Percentiles rank a stretch among this genome's conserved stretches.
These are phyloP conservation scores for Boletus rex-veris DNA, from an alignment of 768 basidiomycete genomes.

Conservation along the genomic window DNA sequence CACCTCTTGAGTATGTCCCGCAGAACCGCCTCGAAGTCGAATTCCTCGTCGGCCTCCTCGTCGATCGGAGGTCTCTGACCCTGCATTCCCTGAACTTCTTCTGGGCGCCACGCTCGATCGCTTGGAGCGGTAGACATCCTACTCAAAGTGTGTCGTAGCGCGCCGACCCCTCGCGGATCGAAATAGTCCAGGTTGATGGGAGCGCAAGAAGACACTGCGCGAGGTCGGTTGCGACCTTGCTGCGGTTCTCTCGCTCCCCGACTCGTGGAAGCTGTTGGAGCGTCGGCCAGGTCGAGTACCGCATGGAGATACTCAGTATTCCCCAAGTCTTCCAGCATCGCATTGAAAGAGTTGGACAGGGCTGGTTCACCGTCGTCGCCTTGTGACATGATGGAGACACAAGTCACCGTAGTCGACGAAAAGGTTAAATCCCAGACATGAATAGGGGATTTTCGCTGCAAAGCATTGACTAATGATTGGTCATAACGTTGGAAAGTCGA, in stretches of 20 bases:
- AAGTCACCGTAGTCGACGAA: not conserved
- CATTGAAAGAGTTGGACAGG: not conserved
- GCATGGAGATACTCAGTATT: slow-evolving; percentile 15
- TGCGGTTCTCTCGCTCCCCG: not conserved
- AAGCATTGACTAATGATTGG: slow-evolving; percentile 13
- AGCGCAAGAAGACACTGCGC: slow-evolving; percentile 17
- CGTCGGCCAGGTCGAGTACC: slow-evolving; percentile 4
- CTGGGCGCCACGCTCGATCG: not conserved
- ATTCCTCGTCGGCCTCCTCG: slow-evolving; percentile 22
- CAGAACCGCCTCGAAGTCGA: slow-evolving; percentile 31
- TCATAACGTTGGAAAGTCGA: not conserved
- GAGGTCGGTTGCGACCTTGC: not conserved
- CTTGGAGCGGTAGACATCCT: slow-evolving; percentile 14
- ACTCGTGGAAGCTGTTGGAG: not conserved
- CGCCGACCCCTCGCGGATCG: slow-evolving; percentile 47
- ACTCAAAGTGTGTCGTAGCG: slow-evolving; percentile 17
- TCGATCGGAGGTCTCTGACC: not conserved
- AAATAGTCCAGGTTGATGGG: slow-evolving; percentile 48
- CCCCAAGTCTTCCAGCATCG: slow-evolving; percentile 4
- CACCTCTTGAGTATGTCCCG: slow-evolving; percentile 24
- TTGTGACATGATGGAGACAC: slow-evolving; percentile 8
- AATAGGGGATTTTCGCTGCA: slow-evolving; percentile 8
- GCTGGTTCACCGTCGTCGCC: not conserved
- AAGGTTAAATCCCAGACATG: not conserved
- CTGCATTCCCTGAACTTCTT: not conserved